phyloP scores from a whole-genome alignment of 2,329 filamentous ascomycete genomes.

The Parastagonospora avenae region DNA sequence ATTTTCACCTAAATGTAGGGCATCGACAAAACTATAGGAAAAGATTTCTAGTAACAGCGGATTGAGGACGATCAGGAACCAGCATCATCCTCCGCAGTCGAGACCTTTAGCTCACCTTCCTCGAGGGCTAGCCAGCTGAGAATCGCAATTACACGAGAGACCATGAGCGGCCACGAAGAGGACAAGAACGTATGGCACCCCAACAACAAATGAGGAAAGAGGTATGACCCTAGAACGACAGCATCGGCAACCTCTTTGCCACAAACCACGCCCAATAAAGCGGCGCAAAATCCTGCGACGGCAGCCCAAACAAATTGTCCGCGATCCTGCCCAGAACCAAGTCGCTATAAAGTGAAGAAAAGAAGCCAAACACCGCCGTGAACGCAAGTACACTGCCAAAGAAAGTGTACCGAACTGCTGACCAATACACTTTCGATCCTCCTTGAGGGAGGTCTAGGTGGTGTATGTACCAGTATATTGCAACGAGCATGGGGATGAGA shows the following conservation, averaged over 20 bases:
- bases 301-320: constrained; percentile 11
- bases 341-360: constrained; percentile 16
- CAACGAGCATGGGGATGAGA: constrained; percentile 12
- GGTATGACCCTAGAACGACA: not conserved
- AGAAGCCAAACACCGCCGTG: constrained; percentile 13
- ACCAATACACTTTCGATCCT: not conserved
- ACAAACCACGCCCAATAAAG: constrained; percentile 23
- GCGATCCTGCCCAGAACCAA: constrained; percentile 16
- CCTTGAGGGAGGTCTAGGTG: constrained; percentile 4
- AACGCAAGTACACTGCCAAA: constrained; percentile 8
- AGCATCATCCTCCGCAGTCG: too few species aligned
- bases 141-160: too few species aligned
- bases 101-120: too few species aligned
- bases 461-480: constrained; percentile 10
- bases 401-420: constrained; percentile 6
- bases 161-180: not conserved
- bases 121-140: too few species aligned
- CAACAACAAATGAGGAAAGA: not conserved
- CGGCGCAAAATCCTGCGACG: constrained; percentile 12
- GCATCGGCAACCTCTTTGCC: constrained; percentile 14
- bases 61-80: too few species aligned
- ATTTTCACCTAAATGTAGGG: too few species aligned
- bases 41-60: too few species aligned
- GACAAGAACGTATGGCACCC: not conserved
- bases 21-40: too few species aligned